phyloP scores from a whole-genome alignment of 2,329 filamentous ascomycete genomes.

The Phyllosticta ampelicida region DNA sequence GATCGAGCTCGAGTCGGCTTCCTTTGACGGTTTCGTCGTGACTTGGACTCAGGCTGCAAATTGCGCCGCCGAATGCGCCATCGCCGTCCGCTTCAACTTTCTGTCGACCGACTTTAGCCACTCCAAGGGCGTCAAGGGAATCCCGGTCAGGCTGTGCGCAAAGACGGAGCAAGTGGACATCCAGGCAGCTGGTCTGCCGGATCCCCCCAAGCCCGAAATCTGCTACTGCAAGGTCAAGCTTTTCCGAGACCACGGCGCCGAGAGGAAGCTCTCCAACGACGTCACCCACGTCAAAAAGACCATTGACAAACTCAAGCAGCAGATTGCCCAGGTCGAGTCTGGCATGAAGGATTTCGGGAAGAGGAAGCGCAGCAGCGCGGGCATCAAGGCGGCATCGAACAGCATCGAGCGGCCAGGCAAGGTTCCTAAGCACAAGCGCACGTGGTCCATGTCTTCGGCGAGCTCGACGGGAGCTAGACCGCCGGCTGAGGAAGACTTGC shows the following conservation, averaged over 20 bases:
- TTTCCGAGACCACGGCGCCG: conserved; percentile 90
- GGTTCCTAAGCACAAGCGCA: conserved; percentile 79
- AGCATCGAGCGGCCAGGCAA: conserved; percentile 63
- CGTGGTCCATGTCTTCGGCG: conserved; percentile 84
- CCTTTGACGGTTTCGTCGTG: conserved; percentile 90
- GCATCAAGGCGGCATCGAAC: conserved; percentile 31
- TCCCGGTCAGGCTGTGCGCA: conserved; percentile 82
- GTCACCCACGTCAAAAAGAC: conserved; percentile 91
- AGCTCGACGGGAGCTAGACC: conserved; percentile 34
- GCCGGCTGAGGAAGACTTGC: conserved; percentile 56
- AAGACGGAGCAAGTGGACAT: conserved; percentile 63
- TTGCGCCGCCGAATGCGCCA: conserved; percentile 62
- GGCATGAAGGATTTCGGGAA: conserved; percentile 51
- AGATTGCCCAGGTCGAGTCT: conserved; percentile 65
- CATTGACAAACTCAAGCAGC: conserved; percentile 91
- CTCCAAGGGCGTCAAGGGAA: conserved; percentile 96
- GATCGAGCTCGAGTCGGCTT: conserved; percentile 48
- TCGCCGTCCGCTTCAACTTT: conserved; percentile 95
- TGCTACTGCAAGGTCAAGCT: conserved; percentile 96
- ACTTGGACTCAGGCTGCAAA: conserved; percentile 65
- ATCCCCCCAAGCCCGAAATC: conserved; percentile 50
- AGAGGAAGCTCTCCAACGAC: conserved; percentile 90
- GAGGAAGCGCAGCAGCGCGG: conserved; percentile 44
- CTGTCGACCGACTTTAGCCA: conserved; percentile 97
- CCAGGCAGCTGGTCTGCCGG: conserved; percentile 32